These are phyloP conservation scores for Apiospora arundinis DNA, from an alignment of 2,329 filamentous ascomycete genomes.

Conservation along the genomic window DNA sequence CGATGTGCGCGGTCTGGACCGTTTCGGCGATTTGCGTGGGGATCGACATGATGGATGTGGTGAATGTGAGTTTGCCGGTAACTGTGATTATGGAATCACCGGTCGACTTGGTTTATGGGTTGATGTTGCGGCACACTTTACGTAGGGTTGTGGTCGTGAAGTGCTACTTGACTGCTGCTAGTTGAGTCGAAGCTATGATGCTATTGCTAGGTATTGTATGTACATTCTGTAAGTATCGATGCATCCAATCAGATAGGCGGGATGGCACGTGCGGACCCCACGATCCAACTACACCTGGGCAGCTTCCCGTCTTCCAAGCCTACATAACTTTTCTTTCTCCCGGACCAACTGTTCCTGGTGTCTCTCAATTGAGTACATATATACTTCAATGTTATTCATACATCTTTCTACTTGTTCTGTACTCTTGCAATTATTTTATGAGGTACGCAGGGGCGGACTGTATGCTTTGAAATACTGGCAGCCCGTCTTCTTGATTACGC, in stretches of 20 bases:
- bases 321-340: too few relatives aligned
- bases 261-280: constrained; percentile 15
- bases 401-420: too few relatives aligned
- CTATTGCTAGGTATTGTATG: constrained; percentile 12
- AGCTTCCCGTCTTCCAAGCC: background rate
- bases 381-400: too few relatives aligned
- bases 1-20: constrained; percentile 81
- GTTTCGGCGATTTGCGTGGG: constrained; percentile 76
- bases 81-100: background rate
- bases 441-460: too few relatives aligned
- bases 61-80: background rate
- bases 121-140: background rate
- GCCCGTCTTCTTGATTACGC: too few relatives aligned
- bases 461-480: too few relatives aligned
- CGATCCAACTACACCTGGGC: background rate
- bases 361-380: too few relatives aligned
- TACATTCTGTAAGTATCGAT: background rate
- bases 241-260: constrained; percentile 6
- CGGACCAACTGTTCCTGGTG: background rate
- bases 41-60: constrained; percentile 33
- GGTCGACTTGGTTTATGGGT: background rate
- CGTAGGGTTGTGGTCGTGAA: background rate
- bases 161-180: background rate
- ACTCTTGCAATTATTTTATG: too few relatives aligned
- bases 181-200: constrained; percentile 10